Base-by-base conservation (phyloP, 2,329 filamentous ascomycete species). In the Dactylellina parvicollis region DNA sequence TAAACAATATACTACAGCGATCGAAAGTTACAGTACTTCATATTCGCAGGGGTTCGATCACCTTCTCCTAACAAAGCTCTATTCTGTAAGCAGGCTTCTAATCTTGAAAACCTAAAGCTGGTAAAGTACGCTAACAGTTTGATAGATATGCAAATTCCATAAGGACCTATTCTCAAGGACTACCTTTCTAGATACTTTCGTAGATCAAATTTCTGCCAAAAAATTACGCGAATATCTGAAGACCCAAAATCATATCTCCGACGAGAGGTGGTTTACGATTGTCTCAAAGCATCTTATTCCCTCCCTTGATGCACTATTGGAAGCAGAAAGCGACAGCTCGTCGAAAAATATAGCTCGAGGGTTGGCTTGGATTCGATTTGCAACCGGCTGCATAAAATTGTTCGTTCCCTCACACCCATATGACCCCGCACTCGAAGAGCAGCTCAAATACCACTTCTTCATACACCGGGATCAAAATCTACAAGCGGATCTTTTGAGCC, bases 381-480 rank as follows among this genome's bases (percentile, higher is more conserved):
- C 91, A 1, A 81, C 93, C 18, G 89, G 89, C 14, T 87, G 89
- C 38, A 83, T 98, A 50, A 86, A 86, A 74, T 84, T 97, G 1
- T 97, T 94, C 78, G 88, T 98, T 1, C 93, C 96, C 0, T 90
- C 96, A 80, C 89, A 89, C 76, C 86, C 90, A 2, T 95, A 94
- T 77, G 95, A 99, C 80, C 95, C 95, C 0, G 88, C 87, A 3
- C 55, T 73, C 9, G 54, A 66, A 36, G 69, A 65, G 24, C 32
- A 40, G 10, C 22, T 73, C 7, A 40, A 47, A n/a, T 50, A 66
- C 46, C 18, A 73, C 10, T 16, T 66, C 10, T 66, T 66, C 26
- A 12, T 40, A 20, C 36, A 73, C n/a, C 49, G 60, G n/a, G 46
- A 56, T 42, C 16, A 61, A 32, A 59, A 2, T 12, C 60, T 73